Percentiles rank a stretch among this genome's conserved stretches.
phyloP scores from a whole-genome alignment of 768 basidiomycete genomes.

The Galerina marginata region DNA sequence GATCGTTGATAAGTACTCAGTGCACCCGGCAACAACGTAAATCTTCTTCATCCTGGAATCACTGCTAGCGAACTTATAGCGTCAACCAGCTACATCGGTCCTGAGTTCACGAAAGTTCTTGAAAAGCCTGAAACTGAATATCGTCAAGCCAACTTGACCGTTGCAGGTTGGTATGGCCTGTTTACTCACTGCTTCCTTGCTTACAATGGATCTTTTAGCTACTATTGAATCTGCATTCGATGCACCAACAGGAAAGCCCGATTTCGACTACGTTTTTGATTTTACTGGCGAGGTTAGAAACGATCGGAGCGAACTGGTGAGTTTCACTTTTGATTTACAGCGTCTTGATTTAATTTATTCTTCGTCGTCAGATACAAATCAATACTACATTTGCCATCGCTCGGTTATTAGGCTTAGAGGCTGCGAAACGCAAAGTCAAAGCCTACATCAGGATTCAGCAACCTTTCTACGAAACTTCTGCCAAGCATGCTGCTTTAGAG shows the following conservation, averaged over 20 bases:
- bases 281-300: slow-evolving; percentile 80
- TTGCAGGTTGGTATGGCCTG: slow-evolving; percentile 55
- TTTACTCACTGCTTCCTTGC: not conserved
- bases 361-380: slow-evolving; percentile 68
- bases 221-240: slow-evolving; percentile 73
- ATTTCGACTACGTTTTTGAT: slow-evolving; percentile 85
- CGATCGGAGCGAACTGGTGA: slow-evolving; percentile 77
- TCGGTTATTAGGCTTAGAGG: slow-evolving; percentile 73
- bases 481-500: slow-evolving; percentile 70
- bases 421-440: slow-evolving; percentile 77
- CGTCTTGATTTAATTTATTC: slow-evolving; percentile 12
- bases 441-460: slow-evolving; percentile 80
- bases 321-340: slow-evolving; percentile 23
- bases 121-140: slow-evolving; percentile 76
- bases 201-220: slow-evolving; percentile 41
- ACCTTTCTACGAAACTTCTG: slow-evolving; percentile 78
- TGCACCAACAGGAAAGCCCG: slow-evolving; percentile 68
- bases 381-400: slow-evolving; percentile 74
- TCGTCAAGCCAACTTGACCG: slow-evolving; percentile 79
- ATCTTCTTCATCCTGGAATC: slow-evolving; percentile 15
- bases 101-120: slow-evolving; percentile 75
- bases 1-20: slow-evolving; percentile 38
- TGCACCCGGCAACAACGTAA: slow-evolving; percentile 40
- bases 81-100: slow-evolving; percentile 70
- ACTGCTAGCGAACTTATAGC: slow-evolving; percentile 1